Percentiles rank a stretch among this genome's conserved stretches.
Evolutionary conservation across 257 asterid species (phyloP).

Genomic region (Cinchona pubescens): DNA sequence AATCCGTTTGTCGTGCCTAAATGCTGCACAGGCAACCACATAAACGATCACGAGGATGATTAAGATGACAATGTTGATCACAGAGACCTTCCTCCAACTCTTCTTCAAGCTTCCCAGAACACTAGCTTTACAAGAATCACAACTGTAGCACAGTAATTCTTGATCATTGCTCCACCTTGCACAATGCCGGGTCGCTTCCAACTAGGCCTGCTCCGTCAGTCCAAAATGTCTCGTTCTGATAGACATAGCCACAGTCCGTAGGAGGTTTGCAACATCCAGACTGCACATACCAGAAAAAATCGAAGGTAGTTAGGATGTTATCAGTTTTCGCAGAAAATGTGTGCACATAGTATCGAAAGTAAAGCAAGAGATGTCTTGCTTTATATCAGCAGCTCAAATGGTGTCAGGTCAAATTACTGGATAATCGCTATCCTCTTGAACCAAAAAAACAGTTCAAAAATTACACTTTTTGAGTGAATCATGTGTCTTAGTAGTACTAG

Average conservation of each 20-base stretch:
- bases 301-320: neutral
- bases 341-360: neutral
- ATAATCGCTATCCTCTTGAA: neutral
- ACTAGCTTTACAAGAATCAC: constrained; percentile 88
- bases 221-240: constrained; percentile 73
- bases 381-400: neutral
- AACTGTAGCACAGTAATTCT: constrained; percentile 51
- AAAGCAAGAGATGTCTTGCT: neutral
- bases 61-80: constrained; percentile 60
- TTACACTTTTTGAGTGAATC: neutral
- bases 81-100: constrained; percentile 86
- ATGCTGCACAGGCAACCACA: constrained; percentile 62
- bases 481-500: neutral
- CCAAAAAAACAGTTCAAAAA: neutral
- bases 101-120: constrained; percentile 73
- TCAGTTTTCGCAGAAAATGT: neutral
- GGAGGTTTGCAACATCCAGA: constrained; percentile 99
- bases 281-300: constrained; percentile 28
- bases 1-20: constrained; percentile 60
- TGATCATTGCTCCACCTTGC: constrained; percentile 69
- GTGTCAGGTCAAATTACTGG: neutral
- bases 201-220: constrained; percentile 30
- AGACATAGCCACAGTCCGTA: constrained; percentile 58
- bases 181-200: constrained; percentile 56
- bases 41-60: constrained; percentile 60